Conservation (phyloP, 495 filamentous ascomycete genomes). For the Lasiosphaeris hirsuta region DNA sequence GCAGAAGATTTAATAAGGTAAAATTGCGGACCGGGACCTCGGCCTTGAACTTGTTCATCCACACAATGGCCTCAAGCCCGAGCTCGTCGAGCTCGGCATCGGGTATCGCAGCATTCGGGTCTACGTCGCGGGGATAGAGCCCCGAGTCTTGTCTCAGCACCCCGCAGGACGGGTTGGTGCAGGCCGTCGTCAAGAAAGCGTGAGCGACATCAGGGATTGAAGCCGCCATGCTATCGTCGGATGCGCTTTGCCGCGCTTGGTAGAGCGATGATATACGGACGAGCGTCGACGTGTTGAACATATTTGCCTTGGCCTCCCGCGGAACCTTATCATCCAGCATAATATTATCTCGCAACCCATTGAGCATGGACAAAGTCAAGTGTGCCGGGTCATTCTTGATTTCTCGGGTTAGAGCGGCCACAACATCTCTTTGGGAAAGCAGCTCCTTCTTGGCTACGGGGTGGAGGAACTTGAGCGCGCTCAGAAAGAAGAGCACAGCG, state of each 20-base stretch:
- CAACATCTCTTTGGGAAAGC: conserved; percentile 67
- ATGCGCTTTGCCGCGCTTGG: conserved; percentile 46
- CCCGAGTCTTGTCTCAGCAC: conserved; percentile 65
- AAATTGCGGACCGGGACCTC: conserved; percentile 71
- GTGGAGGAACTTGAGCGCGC: conserved; percentile 67
- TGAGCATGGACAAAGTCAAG: conserved; percentile 64
- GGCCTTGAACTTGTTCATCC: conserved; percentile 62
- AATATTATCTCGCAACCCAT: conserved; percentile 60
- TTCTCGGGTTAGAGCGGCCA: conserved; percentile 64
- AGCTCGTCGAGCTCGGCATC: conserved; percentile 55
- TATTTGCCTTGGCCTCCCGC: conserved; percentile 63
- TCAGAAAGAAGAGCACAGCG: conserved; percentile 71
- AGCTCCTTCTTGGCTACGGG: conserved; percentile 69
- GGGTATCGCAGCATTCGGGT: conserved; percentile 46
- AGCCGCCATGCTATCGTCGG: conserved; percentile 22
- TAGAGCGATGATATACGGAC: conserved; percentile 70
- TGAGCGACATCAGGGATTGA: conserved; percentile 62
- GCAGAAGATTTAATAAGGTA: conserved; percentile 69
- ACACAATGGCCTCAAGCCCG: conserved; percentile 64
- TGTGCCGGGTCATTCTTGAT: conserved; percentile 70
- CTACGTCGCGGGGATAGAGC: conserved; percentile 68
- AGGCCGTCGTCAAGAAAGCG: conserved; percentile 67
- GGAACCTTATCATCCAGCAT: conserved; percentile 67
- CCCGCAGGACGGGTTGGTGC: conserved; percentile 65
- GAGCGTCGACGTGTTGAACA: conserved; percentile 69